These are phyloP conservation scores for Pythium scleroteichum DNA, from an alignment of 352 stramenopile genomes.

Conservation along the genomic window DNA sequence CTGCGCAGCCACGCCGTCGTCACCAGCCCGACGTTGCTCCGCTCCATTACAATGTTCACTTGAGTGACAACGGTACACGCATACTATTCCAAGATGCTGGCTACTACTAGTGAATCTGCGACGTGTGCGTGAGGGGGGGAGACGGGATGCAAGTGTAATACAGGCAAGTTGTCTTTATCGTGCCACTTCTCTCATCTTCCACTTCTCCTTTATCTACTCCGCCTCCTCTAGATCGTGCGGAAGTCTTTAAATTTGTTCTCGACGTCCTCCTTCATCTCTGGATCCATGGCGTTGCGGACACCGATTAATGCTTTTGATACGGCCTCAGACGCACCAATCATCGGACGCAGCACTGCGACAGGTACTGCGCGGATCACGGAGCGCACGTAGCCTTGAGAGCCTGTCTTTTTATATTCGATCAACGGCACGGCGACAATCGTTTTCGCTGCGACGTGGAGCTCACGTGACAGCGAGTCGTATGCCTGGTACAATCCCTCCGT, in stretches of 20 bases:
- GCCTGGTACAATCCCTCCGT: slow-evolving; percentile 82
- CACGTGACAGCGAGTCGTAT: slow-evolving; percentile 82
- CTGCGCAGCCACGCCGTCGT: slow-evolving; percentile 39
- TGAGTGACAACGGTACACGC: slow-evolving; percentile 3
- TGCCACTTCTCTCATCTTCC: slow-evolving; percentile 1
- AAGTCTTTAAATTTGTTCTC: slow-evolving; percentile 93
- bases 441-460: slow-evolving; percentile 84
- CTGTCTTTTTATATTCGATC: slow-evolving; percentile 91
- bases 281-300: slow-evolving; percentile 85
- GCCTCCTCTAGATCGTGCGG: slow-evolving; percentile 31
- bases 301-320: slow-evolving; percentile 86
- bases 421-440: slow-evolving; percentile 88
- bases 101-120: no score
- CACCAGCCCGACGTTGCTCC: slow-evolving; percentile 34
- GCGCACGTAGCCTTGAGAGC: slow-evolving; percentile 86
- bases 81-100: no score
- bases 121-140: no score
- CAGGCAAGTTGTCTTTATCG: neutral
- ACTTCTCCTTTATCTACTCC: slow-evolving; percentile 1
- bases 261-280: slow-evolving; percentile 89
- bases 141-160: neutral
- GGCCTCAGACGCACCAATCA: slow-evolving; percentile 87
- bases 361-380: slow-evolving; percentile 88
- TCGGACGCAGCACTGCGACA: slow-evolving; percentile 79
- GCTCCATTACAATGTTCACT: neutral